Evolutionary conservation across 202 grass and related monocot genomes (phyloP), one percentile per base, ranked within the genome.

Genomic region (Cymbopogon flexuosus): DNA sequence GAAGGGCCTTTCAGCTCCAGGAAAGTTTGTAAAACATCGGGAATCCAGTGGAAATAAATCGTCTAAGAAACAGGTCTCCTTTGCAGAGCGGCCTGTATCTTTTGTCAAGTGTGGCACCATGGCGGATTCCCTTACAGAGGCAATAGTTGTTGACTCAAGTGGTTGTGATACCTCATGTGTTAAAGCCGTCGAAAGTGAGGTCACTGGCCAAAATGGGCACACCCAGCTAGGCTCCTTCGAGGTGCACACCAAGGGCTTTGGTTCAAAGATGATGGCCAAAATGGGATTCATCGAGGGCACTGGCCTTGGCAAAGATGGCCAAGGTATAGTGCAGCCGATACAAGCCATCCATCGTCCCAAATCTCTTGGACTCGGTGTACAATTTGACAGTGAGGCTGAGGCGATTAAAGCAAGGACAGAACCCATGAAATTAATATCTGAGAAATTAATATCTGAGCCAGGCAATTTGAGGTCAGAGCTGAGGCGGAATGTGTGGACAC

Each of bases 211-310:
- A 51, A 51, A 14, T 18, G 15, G 46, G 46, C 46, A 51, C n/a
- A 63, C 16, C 23, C 74, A 91, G 47, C 59, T 93, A n/a, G 91
- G 91, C 45, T 86, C 82, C 12, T 97, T 97, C 67, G 94, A 97
- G 86, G 70, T 87, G 76, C 94, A 97, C 51, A 97, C 94, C 19
- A 97, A 67, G 76, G 92, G 92, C 36, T 97, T 97, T 81, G 94
- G 94, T 56, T 97, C 89, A 3, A 97, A 87, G 83, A 92, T 97
- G 94, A 90, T 97, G 91, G 92, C 90, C 4, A 97, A 97, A 73
- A 94, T 97, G 94, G 94, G 94, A 63, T 94, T 97, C 24, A 68
- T 97, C 0, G 95, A 94, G 51, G 95, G 95, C 47, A 35, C 41
- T 14, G 92, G 95, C 31, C 79, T 97, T 73, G 95, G 95, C 62